phyloP scores from a whole-genome alignment of 257 asterid species.

The Fraxinus cuspidata region DNA sequence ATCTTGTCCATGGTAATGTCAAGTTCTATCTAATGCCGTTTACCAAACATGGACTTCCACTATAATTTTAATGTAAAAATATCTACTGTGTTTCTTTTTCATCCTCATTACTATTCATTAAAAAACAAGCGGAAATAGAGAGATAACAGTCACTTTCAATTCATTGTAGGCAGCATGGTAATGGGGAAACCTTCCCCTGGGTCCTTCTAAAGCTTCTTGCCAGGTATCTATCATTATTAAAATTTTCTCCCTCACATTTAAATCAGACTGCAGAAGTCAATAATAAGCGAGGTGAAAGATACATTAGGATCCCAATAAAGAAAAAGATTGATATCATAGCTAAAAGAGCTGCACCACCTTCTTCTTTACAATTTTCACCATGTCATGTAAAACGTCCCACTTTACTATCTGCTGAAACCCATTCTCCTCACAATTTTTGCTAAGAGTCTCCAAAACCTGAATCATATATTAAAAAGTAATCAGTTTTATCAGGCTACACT shows the following conservation, averaged over 20 bases:
- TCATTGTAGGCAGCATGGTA: constrained; percentile 85
- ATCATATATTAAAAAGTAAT: constrained; percentile 25
- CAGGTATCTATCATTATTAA: constrained; percentile 77
- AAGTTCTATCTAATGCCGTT: no score
- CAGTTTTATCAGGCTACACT: background rate
- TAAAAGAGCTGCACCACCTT: constrained; percentile 46
- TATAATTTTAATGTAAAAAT: no score
- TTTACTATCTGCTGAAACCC: constrained; percentile 83
- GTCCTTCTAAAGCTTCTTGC: constrained; percentile 95
- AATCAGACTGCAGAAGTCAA: constrained; percentile 70
- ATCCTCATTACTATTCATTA: no score
- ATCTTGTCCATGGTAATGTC: no score
- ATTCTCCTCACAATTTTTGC: constrained; percentile 90
- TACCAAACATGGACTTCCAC: no score
- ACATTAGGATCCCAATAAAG: background rate
- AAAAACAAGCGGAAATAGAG: no score
- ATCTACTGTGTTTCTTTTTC: background rate
- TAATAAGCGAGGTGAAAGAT: constrained; percentile 12
- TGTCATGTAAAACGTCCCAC: constrained; percentile 81
- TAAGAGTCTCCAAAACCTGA: constrained; percentile 92
- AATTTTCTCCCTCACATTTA: constrained; percentile 92
- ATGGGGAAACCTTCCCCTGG: constrained; percentile 82
- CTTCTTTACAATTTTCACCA: constrained; percentile 92
- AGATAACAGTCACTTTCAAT: constrained; percentile 56
- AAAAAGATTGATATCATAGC: constrained; percentile 6